Evolutionary conservation across 2,329 filamentous ascomycete species (phyloP).

Genomic region (Ophiocordyceps camponoti-leonardi): DNA sequence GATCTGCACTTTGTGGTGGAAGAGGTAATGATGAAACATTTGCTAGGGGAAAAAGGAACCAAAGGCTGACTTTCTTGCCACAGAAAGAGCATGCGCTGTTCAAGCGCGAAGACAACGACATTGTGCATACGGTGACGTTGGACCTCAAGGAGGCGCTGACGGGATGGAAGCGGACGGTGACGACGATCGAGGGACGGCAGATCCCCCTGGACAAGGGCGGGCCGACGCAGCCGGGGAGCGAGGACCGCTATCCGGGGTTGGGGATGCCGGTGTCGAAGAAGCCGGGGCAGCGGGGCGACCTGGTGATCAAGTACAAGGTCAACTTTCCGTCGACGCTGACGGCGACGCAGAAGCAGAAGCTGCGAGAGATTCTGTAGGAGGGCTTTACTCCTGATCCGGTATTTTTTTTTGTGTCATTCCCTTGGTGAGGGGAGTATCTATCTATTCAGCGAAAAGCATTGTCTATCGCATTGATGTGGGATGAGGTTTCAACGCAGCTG

Average conservation of each 20-base stretch:
- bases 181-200: constrained; percentile 83
- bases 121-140: constrained; percentile 63
- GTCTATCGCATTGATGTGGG: too few relatives aligned
- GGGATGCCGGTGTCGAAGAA: constrained; percentile 95
- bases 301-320: constrained; percentile 81
- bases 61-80: constrained; percentile 4
- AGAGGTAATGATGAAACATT: constrained; percentile 47
- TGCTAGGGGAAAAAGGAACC: neutral
- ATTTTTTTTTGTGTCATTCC: neutral
- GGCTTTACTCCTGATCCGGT: too few relatives aligned
- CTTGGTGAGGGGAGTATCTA: neutral
- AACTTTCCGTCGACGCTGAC: constrained; percentile 76
- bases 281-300: constrained; percentile 66
- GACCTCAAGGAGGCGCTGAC: constrained; percentile 87
- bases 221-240: constrained; percentile 70
- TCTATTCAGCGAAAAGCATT: neutral
- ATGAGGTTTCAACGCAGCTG: too few relatives aligned
- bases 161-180: constrained; percentile 81
- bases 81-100: constrained; percentile 79
- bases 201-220: constrained; percentile 64
- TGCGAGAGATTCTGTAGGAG: constrained; percentile 57
- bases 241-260: constrained; percentile 65
- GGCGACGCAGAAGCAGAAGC: constrained; percentile 56
- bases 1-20: constrained; percentile 90
- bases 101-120: constrained; percentile 74